These are phyloP conservation scores for Kurtzmaniella fragi DNA, from an alignment of 805 yeast genomes.

Conservation along the genomic window DNA sequence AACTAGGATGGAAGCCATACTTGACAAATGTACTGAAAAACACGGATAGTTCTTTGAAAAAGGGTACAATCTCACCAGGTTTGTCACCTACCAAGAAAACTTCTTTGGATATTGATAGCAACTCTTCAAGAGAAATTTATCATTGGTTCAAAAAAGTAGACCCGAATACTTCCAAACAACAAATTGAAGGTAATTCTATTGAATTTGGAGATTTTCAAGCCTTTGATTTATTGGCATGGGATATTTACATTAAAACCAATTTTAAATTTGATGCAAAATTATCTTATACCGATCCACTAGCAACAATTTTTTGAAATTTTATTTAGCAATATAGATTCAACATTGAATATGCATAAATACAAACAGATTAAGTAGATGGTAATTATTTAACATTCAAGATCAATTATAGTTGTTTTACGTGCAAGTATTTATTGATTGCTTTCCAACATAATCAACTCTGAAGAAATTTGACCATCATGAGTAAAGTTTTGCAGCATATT, in stretches of 20 bases:
- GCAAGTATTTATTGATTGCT: too few species aligned
- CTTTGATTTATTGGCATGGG: constrained; percentile 39
- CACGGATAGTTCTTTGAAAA: too few species aligned
- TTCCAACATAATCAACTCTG: too few species aligned
- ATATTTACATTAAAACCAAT: constrained; percentile 31
- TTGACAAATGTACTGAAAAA: constrained; percentile 8
- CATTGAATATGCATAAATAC: too few species aligned
- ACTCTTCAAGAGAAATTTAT: constrained; percentile 5
- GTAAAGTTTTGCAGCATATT: too few species aligned
- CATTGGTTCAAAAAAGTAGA: constrained; percentile 25
- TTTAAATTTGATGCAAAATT: constrained; percentile 31
- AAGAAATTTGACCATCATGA: too few species aligned
- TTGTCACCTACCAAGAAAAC: not conserved
- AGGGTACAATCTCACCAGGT: constrained; percentile 1
- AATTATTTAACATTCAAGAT: too few species aligned
- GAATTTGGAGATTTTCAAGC: constrained; percentile 38
- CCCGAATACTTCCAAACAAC: constrained; percentile 7
- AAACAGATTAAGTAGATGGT: not conserved
- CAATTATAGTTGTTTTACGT: too few species aligned
- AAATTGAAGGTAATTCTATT: constrained; percentile 5
- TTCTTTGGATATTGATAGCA: not conserved
- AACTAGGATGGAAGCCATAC: constrained; percentile 41
- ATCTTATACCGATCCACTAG: constrained; percentile 27
- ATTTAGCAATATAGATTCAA: too few species aligned
- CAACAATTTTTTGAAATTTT: constrained; percentile 4